Evolutionary conservation across 768 basidiomycete genomes (phyloP).

Genomic region (Leccinum broughii): DNA sequence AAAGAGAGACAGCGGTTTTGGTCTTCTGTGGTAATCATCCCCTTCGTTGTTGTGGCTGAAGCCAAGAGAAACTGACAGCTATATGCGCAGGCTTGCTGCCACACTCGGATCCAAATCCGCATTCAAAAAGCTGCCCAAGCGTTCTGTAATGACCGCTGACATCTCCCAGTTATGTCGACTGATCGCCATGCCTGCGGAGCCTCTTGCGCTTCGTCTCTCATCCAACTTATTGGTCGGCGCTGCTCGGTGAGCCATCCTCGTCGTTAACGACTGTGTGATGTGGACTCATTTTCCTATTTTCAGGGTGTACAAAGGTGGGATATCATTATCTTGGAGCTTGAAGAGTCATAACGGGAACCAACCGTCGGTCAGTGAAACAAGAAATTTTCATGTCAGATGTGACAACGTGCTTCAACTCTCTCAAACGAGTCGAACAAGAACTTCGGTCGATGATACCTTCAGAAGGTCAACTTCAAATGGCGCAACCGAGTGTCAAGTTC

Average conservation of each 20-base stretch:
- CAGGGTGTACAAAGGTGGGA: conserved; percentile 52
- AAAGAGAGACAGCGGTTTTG: conserved; percentile 83
- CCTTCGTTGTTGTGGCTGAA: neutral
- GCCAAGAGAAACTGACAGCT: conserved; percentile 8
- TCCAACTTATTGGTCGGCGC: conserved; percentile 90
- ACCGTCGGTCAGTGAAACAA: conserved; percentile 63
- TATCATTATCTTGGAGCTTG: neutral
- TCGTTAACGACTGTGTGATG: neutral
- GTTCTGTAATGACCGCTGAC: conserved; percentile 83
- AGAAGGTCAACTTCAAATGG: conserved; percentile 67
- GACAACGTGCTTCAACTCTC: no score
- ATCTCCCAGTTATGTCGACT: conserved; percentile 78
- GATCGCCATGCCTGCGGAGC: conserved; percentile 81
- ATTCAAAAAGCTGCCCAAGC: conserved; percentile 79
- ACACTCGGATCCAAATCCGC: conserved; percentile 87
- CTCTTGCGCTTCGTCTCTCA: conserved; percentile 81
- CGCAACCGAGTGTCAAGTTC: conserved; percentile 64
- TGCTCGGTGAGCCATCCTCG: conserved; percentile 58
- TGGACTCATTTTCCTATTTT: conserved; percentile 3
- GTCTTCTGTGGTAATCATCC: conserved; percentile 70
- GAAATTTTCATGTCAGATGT: conserved; percentile 78
- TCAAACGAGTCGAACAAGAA: no score
- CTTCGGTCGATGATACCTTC: conserved; percentile 45
- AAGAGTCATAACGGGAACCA: neutral
- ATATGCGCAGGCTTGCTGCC: conserved; percentile 73